phyloP scores from a whole-genome alignment of 2,329 filamentous ascomycete species.

The Trichoderma endophyticum region DNA sequence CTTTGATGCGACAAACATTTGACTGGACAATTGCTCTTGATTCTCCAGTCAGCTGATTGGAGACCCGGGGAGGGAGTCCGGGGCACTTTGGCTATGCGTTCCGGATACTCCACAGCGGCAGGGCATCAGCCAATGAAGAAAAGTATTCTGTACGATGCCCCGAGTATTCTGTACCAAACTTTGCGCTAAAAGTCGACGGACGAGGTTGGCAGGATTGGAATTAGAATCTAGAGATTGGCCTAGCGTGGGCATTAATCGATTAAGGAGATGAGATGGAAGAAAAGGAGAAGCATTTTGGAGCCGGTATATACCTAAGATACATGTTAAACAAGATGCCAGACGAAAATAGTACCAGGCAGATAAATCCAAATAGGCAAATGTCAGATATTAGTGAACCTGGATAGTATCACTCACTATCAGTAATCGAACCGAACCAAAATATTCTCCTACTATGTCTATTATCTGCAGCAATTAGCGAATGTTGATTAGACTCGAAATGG shows the following conservation, averaged over 20 bases:
- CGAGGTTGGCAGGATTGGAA: not conserved
- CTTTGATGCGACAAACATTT: not conserved
- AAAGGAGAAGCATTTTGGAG: not conserved
- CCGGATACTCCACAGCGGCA: constrained; percentile 4
- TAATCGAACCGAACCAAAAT: not conserved
- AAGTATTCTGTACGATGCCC: not conserved
- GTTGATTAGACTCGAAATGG: not conserved
- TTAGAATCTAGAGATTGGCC: not conserved
- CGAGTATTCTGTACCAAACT: not conserved
- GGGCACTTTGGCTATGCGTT: not conserved
- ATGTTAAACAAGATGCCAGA: not conserved
- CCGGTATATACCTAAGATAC: not conserved
- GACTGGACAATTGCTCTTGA: not conserved
- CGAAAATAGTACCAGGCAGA: not conserved
- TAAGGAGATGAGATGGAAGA: not conserved
- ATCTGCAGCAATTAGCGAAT: not conserved
- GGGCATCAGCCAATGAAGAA: not conserved
- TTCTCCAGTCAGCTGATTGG: constrained; percentile 12
- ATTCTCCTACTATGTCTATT: not conserved
- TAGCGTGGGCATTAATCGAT: not conserved
- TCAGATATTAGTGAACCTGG: not conserved
- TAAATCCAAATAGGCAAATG: no score
- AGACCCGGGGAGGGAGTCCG: not conserved
- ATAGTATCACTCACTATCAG: not conserved
- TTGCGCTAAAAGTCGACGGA: not conserved